These are phyloP conservation scores for Arthrobotrys iridis DNA, from an alignment of 2,329 filamentous ascomycete genomes.

Conservation along the genomic window DNA sequence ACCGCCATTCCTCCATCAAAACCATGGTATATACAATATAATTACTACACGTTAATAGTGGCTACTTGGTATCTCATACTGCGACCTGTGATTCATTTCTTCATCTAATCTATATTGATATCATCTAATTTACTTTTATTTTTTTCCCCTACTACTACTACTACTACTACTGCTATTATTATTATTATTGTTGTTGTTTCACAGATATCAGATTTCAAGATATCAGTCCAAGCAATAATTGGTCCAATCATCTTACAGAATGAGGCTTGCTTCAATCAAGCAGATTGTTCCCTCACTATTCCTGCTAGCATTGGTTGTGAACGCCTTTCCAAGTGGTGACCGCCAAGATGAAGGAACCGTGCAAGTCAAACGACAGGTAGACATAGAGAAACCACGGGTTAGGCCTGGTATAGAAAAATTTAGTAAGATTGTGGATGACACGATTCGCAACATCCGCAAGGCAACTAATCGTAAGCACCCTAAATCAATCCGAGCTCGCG, in stretches of 20 bases:
- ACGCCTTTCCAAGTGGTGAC: slow-evolving; percentile 26
- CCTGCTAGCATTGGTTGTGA: background rate
- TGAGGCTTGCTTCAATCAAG: slow-evolving; percentile 19
- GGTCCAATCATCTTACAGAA: background rate
- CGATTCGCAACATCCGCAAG: background rate
- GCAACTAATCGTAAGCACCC: no score
- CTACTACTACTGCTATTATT: no score
- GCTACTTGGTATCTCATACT: no score
- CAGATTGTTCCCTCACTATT: background rate
- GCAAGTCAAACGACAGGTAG: background rate
- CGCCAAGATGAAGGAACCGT: background rate
- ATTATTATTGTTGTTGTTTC: no score
- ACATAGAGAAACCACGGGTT: background rate
- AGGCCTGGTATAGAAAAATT: background rate
- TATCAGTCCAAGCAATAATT: background rate
- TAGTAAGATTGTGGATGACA: background rate
- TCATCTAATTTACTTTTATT: no score
- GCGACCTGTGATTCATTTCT: no score
- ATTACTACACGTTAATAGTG: no score
- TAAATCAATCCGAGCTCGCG: background rate
- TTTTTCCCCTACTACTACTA: no score
- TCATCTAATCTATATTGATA: no score
- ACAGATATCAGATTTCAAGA: background rate
- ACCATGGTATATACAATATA: no score
- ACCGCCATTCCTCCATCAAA: no score